A percentile compares a stretch with the other conserved stretches of the same genome.
phyloP scores from a whole-genome alignment of 257 asterid species.

The Vinca minor region DNA sequence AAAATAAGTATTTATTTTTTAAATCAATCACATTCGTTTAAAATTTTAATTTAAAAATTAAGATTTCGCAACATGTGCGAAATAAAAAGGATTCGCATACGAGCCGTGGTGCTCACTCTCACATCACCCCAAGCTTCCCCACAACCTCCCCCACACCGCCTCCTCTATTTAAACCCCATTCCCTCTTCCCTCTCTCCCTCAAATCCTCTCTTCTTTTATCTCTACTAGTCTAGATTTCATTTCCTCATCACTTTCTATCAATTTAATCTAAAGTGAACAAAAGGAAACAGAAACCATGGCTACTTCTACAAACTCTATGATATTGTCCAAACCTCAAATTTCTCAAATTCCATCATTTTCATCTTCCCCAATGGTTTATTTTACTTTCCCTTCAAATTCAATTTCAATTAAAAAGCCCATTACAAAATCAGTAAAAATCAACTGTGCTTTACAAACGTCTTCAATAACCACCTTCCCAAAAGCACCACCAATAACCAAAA shows the following conservation, averaged over 20 bases:
- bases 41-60: too few species aligned
- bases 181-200: constrained; percentile 8
- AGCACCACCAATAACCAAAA: neutral
- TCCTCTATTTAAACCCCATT: constrained; percentile 12
- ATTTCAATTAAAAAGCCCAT: constrained; percentile 14
- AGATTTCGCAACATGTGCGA: too few species aligned
- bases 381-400: constrained; percentile 5
- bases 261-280: neutral
- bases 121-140: too few species aligned
- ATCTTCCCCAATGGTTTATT: constrained; percentile 5
- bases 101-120: too few species aligned
- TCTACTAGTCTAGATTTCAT: neutral
- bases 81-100: too few species aligned
- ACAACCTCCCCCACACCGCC: neutral
- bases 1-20: too few species aligned
- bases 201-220: neutral
- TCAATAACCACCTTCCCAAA: constrained; percentile 17
- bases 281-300: constrained; percentile 7
- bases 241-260: neutral
- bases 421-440: neutral
- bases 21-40: too few species aligned
- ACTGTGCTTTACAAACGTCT: constrained; percentile 19
- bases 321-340: constrained; percentile 5
- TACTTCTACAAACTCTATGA: constrained; percentile 9
- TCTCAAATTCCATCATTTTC: constrained; percentile 3